Percentiles rank a stretch among this genome's conserved stretches.
phyloP scores from a whole-genome alignment of 257 asterid genomes.

The Leptodermis oblonga region DNA sequence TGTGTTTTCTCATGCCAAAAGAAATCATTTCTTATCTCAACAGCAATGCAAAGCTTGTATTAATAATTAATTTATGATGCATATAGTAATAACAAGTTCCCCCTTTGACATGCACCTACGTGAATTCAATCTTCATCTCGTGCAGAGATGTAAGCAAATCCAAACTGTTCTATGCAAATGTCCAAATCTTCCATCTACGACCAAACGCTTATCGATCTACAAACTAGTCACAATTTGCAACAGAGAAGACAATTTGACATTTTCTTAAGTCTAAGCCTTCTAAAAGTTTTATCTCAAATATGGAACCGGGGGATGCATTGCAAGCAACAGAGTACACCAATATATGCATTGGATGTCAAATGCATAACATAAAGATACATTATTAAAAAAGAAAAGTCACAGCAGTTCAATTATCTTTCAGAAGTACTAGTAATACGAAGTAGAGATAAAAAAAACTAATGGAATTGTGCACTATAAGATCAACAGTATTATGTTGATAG shows the following conservation, averaged over 20 bases:
- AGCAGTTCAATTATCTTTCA: not conserved
- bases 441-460: not conserved
- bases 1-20: no score
- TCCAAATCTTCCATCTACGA: not conserved
- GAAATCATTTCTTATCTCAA: not conserved
- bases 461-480: not conserved
- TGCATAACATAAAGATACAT: not conserved
- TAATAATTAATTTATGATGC: not conserved
- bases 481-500: not conserved
- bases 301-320: not conserved
- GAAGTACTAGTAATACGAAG: not conserved
- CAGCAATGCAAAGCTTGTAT: not conserved
- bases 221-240: not conserved
- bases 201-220: not conserved
- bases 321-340: not conserved
- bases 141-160: not conserved
- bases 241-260: not conserved
- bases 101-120: not conserved
- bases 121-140: conserved; percentile 1
- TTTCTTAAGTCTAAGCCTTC: not conserved
- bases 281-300: not conserved
- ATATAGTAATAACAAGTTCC: not conserved
- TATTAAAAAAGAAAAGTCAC: not conserved
- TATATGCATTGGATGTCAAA: not conserved
- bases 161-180: not conserved